Evolutionary conservation across 495 filamentous ascomycete genomes (phyloP), one percentile per base, ranked within the genome.

Genomic region (Penicillium bovifimosum): DNA sequence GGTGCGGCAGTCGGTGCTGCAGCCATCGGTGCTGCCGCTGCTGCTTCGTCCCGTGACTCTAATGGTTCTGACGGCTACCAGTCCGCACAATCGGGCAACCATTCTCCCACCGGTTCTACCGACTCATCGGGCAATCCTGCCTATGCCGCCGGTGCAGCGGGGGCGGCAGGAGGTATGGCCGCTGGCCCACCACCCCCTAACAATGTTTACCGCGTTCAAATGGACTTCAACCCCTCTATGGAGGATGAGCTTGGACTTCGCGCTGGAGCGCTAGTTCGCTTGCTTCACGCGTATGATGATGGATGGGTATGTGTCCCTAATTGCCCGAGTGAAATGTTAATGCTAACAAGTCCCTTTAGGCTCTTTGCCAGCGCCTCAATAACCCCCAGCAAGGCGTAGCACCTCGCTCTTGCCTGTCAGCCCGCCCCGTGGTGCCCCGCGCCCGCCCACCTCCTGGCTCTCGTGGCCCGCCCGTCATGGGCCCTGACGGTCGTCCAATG

Each of bases 281-380:
- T 99, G 54, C 68, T 97, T 32, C 90, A 97, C 58, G 92, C 96
- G 68, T 99, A 97, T 66, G 95, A 99, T 65, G 93, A 99, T 75
- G 93, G 93, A 65, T 99, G 93, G 93, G 88, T 90, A 83, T 78
- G 85, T 77, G 11, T 38, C 10, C 18, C 2, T 2, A 11, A 34
- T 46, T n/a, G 10, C 5, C 10, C 32, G 54, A 18, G 7, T 36
- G 20, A 38, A 26, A 32, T 28, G 31, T 10, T 50, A 24, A 24
- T 50, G 60, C 76, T 80, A 76, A 83, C 63, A 17, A 55, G 6
- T 55, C 2, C 3, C 31, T 36, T 7, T 34, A 91, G 87, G 88
- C 91, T 57, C 87, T 96, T 46, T 97, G 93, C 69, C 84, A 87
- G 61, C 86, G 88, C 54, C 82, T 97, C 41, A 92, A 97, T 69